phyloP scores from a whole-genome alignment of 2,329 filamentous ascomycete species.

The Stylonectria norvegica region DNA sequence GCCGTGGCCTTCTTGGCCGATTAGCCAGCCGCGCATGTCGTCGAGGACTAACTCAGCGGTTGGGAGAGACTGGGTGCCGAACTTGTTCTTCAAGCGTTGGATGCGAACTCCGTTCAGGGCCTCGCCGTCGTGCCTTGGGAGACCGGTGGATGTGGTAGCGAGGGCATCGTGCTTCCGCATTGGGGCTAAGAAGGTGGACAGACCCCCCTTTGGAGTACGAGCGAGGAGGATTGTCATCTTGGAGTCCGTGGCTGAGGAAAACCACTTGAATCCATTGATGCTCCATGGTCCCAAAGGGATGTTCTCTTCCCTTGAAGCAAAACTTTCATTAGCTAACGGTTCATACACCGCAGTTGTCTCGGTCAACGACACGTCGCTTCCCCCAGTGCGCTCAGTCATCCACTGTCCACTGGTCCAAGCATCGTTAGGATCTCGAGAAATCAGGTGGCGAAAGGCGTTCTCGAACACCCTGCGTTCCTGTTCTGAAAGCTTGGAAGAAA shows the following conservation, averaged over 20 bases:
- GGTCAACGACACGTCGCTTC: conserved; percentile 65
- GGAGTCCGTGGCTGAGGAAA: conserved; percentile 32
- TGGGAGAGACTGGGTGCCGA: conserved; percentile 66
- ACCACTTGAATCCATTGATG: conserved; percentile 67
- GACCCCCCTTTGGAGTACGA: conserved; percentile 39
- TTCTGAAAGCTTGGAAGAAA: conserved; percentile 24
- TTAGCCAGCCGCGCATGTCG: conserved; percentile 60
- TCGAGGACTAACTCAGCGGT: conserved; percentile 68
- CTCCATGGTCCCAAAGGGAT: conserved; percentile 53
- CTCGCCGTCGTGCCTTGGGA: conserved; percentile 25
- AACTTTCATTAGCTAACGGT: conserved; percentile 1
- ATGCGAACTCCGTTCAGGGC: conserved; percentile 66
- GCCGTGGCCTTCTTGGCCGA: conserved; percentile 64
- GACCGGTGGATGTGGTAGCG: conserved; percentile 29
- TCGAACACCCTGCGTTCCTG: conserved; percentile 44
- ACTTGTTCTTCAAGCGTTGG: conserved; percentile 68
- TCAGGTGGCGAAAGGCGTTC: conserved; percentile 52
- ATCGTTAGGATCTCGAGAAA: conserved; percentile 43
- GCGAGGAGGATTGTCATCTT: conserved; percentile 62
- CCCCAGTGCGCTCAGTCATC: conserved; percentile 71
- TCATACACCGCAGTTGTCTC: conserved; percentile 55
- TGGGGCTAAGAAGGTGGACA: conserved; percentile 57
- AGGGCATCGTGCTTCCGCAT: conserved; percentile 45
- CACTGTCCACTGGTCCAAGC: conserved; percentile 73
- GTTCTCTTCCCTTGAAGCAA: conserved; percentile 17